Evolutionary conservation across 371 early-diverging fungal genomes (phyloP).

Genomic region (Mortierella sp.): DNA sequence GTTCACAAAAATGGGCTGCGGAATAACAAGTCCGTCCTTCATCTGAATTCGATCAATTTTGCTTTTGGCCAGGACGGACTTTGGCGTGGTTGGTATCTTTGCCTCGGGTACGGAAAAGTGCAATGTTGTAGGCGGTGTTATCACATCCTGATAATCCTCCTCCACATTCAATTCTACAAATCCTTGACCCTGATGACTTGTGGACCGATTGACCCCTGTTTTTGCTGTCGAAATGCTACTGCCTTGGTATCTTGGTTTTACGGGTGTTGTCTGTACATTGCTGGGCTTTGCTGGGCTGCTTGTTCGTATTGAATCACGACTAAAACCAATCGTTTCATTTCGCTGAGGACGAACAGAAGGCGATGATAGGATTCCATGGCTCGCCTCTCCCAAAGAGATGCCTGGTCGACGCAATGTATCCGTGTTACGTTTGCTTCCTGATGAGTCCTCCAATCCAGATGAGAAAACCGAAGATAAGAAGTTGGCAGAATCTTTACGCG

Average conservation of each 20-base stretch:
- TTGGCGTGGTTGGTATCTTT: constrained; percentile 30
- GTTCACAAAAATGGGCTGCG: constrained; percentile 44
- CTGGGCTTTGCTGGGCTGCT: not conserved
- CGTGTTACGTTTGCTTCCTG: no score
- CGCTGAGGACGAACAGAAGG: no score
- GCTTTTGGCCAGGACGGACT: constrained; percentile 40
- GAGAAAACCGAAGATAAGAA: no score
- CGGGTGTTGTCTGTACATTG: constrained; percentile 16
- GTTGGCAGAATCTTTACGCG: constrained; percentile 17
- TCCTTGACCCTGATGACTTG: constrained; percentile 9
- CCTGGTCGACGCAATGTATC: no score
- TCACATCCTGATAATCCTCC: constrained; percentile 39
- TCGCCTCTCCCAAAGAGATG: no score
- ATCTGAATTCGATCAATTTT: constrained; percentile 28
- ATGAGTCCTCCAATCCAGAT: no score
- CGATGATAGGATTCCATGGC: no score
- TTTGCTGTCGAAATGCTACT: not conserved
- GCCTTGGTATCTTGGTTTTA: constrained; percentile 2
- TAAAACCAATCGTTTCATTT: no score
- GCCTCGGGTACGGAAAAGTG: constrained; percentile 44
- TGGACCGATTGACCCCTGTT: not conserved
- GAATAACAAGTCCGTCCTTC: constrained; percentile 42
- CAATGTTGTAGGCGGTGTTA: constrained; percentile 36
- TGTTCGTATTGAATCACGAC: not conserved
- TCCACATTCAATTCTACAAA: constrained; percentile 29